These are phyloP conservation scores for Ehretia macrophylla DNA, from an alignment of 257 asterid species.

Conservation along the genomic window DNA sequence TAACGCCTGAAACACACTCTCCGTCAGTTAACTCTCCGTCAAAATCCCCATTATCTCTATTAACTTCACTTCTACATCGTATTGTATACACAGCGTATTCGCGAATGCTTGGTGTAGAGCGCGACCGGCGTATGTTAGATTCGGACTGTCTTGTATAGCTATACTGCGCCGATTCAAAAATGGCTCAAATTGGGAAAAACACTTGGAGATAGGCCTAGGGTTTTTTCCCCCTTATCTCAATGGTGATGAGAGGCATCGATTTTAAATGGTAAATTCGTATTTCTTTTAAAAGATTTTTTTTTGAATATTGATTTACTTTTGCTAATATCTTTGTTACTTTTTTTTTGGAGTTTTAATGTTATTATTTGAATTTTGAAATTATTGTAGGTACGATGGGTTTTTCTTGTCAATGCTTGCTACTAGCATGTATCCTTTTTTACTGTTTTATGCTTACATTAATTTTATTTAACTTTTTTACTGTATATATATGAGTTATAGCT, in stretches of 20 bases:
- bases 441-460: background rate
- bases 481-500: too few relatives aligned
- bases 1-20: background rate
- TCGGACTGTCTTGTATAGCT: background rate
- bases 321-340: background rate
- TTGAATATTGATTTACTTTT: background rate
- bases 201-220: conserved; percentile 26
- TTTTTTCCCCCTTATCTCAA: conserved; percentile 17
- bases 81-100: too few relatives aligned
- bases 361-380: conserved; percentile 14
- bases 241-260: conserved; percentile 90
- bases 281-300: background rate
- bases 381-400: conserved; percentile 96
- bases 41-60: background rate
- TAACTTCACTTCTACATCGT: conserved; percentile 1
- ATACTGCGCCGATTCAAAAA: background rate
- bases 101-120: conserved; percentile 10
- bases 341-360: conserved; percentile 8
- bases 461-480: too few relatives aligned
- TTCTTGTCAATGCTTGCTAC: conserved; percentile 96
- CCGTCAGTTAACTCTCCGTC: conserved; percentile 8
- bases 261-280: conserved; percentile 66
- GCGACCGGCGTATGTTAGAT: background rate
- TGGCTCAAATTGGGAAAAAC: conserved; percentile 30
- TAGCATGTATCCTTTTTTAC: conserved; percentile 80